A percentile compares a stretch with the other conserved stretches of the same genome.
These are phyloP conservation scores for Tuber indicum DNA, from an alignment of 495 filamentous ascomycete species.

Conservation along the genomic window DNA sequence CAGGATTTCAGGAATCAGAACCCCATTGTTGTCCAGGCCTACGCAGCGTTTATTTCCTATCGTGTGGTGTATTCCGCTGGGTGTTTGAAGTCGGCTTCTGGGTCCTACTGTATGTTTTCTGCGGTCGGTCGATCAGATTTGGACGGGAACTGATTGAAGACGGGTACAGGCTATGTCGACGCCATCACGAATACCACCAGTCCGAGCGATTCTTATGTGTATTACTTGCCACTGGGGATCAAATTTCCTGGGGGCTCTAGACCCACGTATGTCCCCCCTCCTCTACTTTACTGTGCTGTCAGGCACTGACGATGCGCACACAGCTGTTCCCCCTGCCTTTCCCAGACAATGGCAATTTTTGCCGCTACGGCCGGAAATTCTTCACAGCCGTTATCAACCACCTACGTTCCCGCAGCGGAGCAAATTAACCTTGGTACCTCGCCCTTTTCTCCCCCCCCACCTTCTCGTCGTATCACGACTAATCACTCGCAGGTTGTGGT, in stretches of 20 bases:
- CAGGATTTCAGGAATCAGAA: constrained; percentile 61
- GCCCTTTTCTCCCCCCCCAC: too few relatives aligned
- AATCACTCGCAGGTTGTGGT: constrained; percentile 25
- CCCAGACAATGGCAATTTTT: constrained; percentile 65
- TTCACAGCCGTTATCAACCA: constrained; percentile 52
- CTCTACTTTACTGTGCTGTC: not conserved
- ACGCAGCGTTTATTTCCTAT: constrained; percentile 65
- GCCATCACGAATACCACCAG: constrained; percentile 68
- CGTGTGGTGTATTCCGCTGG: constrained; percentile 67
- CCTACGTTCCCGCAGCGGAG: constrained; percentile 59
- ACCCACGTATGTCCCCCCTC: constrained; percentile 48
- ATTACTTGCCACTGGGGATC: constrained; percentile 76
- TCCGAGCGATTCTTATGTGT: constrained; percentile 64
- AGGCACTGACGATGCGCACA: constrained; percentile 11
- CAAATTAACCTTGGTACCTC: constrained; percentile 52
- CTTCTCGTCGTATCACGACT: not conserved
- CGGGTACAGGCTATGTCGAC: constrained; percentile 59
- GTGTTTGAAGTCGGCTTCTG: constrained; percentile 59
- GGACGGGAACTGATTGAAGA: constrained; percentile 8
- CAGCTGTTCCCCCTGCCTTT: constrained; percentile 59
- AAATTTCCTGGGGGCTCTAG: constrained; percentile 54
- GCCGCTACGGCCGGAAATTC: constrained; percentile 55
- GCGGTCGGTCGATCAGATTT: not conserved
- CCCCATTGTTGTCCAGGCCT: constrained; percentile 64
- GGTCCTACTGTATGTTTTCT: constrained; percentile 52